These are phyloP conservation scores for Sesbania bispinosa DNA, from an alignment of 306 rosid genomes.

Conservation along the genomic window DNA sequence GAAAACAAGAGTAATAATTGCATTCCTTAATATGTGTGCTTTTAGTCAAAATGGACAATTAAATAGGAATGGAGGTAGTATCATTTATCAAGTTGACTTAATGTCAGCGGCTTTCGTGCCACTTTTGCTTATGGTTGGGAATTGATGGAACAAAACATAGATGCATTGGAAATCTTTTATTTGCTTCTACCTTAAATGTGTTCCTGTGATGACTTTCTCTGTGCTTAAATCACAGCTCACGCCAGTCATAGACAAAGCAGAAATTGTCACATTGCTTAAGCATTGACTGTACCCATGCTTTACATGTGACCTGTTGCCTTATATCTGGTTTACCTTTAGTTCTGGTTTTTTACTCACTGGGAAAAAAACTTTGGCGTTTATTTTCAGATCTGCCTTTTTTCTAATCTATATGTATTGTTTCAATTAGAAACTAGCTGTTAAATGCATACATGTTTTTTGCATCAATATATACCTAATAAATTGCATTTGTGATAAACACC, in stretches of 20 bases:
- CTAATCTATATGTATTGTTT: not conserved
- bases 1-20: no score
- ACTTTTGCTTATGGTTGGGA: not conserved
- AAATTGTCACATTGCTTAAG: not conserved
- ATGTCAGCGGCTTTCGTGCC: slow-evolving; percentile 4
- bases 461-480: not conserved
- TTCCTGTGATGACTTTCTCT: not conserved
- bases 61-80: no score
- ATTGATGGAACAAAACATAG: not conserved
- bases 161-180: not conserved
- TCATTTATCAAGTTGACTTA: not conserved
- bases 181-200: slow-evolving; percentile 20
- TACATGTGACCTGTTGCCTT: not conserved
- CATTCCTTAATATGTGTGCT: no score
- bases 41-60: no score
- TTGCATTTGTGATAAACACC: slow-evolving; percentile 18
- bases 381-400: not conserved
- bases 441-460: not conserved
- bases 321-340: not conserved
- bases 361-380: not conserved
- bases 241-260: not conserved
- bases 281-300: not conserved
- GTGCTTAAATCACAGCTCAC: not conserved
- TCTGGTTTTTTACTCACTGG: slow-evolving; percentile 15
- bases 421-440: not conserved